Conservation (phyloP, 495 filamentous ascomycete species). For the Letharia columbiana region DNA sequence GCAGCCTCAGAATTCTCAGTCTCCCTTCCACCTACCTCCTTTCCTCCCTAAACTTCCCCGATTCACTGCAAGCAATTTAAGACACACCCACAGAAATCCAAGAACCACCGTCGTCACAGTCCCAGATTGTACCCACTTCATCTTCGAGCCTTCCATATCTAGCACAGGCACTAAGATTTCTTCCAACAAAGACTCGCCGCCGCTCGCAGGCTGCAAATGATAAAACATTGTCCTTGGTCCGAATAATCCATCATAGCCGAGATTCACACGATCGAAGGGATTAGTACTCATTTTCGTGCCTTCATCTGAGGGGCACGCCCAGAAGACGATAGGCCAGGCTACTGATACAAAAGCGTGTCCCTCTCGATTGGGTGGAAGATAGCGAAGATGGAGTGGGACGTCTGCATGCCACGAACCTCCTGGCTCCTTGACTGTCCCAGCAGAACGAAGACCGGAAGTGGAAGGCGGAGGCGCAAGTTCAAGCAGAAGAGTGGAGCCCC, state of each 20-base stretch:
- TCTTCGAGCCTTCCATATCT: constrained; percentile 53
- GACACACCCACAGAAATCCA: constrained; percentile 69
- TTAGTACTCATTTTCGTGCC: constrained; percentile 64
- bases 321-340: constrained; percentile 79
- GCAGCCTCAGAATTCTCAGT: neutral
- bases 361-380: constrained; percentile 47
- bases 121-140: constrained; percentile 32
- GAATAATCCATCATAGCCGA: constrained; percentile 87
- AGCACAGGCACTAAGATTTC: constrained; percentile 68
- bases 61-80: constrained; percentile 48
- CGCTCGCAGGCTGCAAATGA: constrained; percentile 57
- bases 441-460: neutral
- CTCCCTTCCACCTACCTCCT: neutral
- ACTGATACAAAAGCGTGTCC: constrained; percentile 38
- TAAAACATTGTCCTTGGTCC: constrained; percentile 75
- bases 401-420: constrained; percentile 55
- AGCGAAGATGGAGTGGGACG: constrained; percentile 82
- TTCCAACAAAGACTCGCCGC: constrained; percentile 43
- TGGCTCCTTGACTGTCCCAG: constrained; percentile 16
- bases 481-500: constrained; percentile 75
- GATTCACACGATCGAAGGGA: constrained; percentile 74
- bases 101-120: constrained; percentile 60
- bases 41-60: constrained; percentile 10
- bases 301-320: constrained; percentile 75
- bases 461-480: constrained; percentile 53